A percentile compares a stretch with the other conserved stretches of the same genome.
phyloP scores from a whole-genome alignment of 768 basidiomycete species.

The Lyophyllum decastes region DNA sequence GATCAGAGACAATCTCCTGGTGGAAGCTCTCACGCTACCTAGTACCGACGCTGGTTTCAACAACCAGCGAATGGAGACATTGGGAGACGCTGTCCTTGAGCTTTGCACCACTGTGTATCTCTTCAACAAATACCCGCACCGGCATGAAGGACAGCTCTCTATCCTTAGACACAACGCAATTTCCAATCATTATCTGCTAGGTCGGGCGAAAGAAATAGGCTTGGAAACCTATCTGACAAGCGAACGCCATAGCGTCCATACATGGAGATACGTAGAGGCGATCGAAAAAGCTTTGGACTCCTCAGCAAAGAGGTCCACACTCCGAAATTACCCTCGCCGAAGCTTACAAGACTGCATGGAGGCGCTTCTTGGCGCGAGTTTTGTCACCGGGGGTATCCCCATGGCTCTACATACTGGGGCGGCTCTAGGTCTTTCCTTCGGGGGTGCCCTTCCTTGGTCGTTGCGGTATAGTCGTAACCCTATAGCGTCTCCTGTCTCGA shows the following conservation, averaged over 20 bases:
- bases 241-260: slow-evolving; percentile 51
- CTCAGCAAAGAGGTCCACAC: slow-evolving; percentile 30
- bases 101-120: slow-evolving; percentile 75
- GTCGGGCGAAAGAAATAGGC: slow-evolving; percentile 62
- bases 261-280: slow-evolving; percentile 59
- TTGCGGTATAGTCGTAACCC: slow-evolving; percentile 47
- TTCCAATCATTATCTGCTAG: slow-evolving; percentile 70
- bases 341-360: slow-evolving; percentile 91
- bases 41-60: slow-evolving; percentile 61
- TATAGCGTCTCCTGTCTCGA: slow-evolving; percentile 35
- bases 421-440: slow-evolving; percentile 69
- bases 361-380: slow-evolving; percentile 78
- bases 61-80: slow-evolving; percentile 85
- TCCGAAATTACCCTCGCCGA: slow-evolving; percentile 59
- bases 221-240: slow-evolving; percentile 65
- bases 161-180: slow-evolving; percentile 63
- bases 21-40: slow-evolving; percentile 80
- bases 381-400: slow-evolving; percentile 68
- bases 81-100: slow-evolving; percentile 85
- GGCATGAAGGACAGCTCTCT: slow-evolving; percentile 84
- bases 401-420: slow-evolving; percentile 68
- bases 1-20: slow-evolving; percentile 55
- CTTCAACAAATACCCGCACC: slow-evolving; percentile 72
- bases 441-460: slow-evolving; percentile 69
- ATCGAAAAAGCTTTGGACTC: slow-evolving; percentile 31